Percentiles rank a stretch among this genome's conserved stretches.
Evolutionary conservation across 768 basidiomycete genomes (phyloP).

Genomic region (Amanita fuliginea): DNA sequence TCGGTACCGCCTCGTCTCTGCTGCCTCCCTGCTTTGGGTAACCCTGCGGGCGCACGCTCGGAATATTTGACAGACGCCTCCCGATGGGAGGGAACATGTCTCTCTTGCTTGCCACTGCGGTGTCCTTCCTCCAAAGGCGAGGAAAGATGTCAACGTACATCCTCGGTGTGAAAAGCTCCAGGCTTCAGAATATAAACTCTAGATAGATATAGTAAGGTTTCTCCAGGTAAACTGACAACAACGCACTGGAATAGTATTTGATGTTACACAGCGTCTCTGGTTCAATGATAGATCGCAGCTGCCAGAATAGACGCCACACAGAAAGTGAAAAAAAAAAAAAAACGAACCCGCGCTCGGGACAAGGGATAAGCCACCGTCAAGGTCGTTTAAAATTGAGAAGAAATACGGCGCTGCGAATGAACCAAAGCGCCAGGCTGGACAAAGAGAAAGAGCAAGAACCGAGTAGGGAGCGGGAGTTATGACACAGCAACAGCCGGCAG

Average conservation of each 20-base stretch:
- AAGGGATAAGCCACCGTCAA: too few species aligned
- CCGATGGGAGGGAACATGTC: too few species aligned
- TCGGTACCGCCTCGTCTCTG: neutral
- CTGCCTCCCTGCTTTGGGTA: too few species aligned
- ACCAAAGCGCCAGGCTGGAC: too few species aligned
- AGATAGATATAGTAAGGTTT: neutral
- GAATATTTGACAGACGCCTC: too few species aligned
- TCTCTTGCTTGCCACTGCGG: neutral
- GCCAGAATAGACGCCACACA: neutral
- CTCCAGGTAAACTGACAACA: neutral
- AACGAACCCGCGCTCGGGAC: too few species aligned
- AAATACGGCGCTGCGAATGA: too few species aligned
- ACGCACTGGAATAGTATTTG: neutral
- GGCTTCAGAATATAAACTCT: neutral
- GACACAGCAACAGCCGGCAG: too few species aligned
- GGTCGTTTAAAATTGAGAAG: too few species aligned
- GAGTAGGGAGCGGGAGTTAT: too few species aligned
- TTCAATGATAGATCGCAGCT: neutral
- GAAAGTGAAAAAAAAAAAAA: neutral
- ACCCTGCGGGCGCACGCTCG: too few species aligned
- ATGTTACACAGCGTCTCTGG: neutral
- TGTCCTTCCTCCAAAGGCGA: neutral
- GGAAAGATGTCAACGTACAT: slow-evolving; percentile 3
- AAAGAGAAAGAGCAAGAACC: too few species aligned
- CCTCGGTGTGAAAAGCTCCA: neutral